These are phyloP conservation scores for Rhodotorula babjevae DNA, from an alignment of 768 basidiomycete genomes.

Conservation along the genomic window DNA sequence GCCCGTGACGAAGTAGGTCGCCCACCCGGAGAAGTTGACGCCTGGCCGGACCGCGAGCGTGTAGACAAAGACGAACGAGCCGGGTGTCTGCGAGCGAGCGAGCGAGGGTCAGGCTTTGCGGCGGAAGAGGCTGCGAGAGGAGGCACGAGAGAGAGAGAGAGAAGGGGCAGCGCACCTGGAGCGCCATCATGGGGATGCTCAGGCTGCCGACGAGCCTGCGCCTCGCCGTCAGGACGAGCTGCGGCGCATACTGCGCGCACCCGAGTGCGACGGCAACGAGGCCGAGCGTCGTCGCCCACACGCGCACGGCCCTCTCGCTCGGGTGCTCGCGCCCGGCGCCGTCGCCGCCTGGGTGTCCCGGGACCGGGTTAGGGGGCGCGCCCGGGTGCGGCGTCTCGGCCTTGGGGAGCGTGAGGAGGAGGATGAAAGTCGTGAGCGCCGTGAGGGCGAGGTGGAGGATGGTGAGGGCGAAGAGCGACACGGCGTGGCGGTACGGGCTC, in stretches of 20 bases:
- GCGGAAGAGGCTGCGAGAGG: too few relatives aligned
- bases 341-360: slow-evolving; percentile 44
- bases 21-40: slow-evolving; percentile 50
- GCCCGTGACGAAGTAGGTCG: slow-evolving; percentile 55
- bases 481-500: slow-evolving; percentile 70
- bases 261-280: slow-evolving; percentile 72
- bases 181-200: slow-evolving; percentile 91
- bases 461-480: slow-evolving; percentile 68
- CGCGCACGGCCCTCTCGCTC: slow-evolving; percentile 49
- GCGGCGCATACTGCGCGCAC: slow-evolving; percentile 80
- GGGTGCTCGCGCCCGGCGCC: slow-evolving; percentile 36
- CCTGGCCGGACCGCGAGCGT: slow-evolving; percentile 46
- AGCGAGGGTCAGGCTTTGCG: too few relatives aligned
- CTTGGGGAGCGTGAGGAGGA: slow-evolving; percentile 47
- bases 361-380: neutral
- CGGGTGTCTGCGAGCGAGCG: slow-evolving; percentile 27
- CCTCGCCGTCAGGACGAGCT: slow-evolving; percentile 64
- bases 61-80: slow-evolving; percentile 44
- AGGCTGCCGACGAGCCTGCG: slow-evolving; percentile 79
- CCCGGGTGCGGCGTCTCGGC: slow-evolving; percentile 29
- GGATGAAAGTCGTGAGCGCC: slow-evolving; percentile 59
- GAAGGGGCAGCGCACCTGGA: slow-evolving; percentile 82
- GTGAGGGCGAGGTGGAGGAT: slow-evolving; percentile 62
- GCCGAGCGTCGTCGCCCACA: slow-evolving; percentile 84
- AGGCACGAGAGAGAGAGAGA: too few relatives aligned